A percentile compares a stretch with the other conserved stretches of the same genome.
These are phyloP conservation scores for Berberis vulgaris DNA, from an alignment of 164 flowering plant species.

Conservation along the genomic window DNA sequence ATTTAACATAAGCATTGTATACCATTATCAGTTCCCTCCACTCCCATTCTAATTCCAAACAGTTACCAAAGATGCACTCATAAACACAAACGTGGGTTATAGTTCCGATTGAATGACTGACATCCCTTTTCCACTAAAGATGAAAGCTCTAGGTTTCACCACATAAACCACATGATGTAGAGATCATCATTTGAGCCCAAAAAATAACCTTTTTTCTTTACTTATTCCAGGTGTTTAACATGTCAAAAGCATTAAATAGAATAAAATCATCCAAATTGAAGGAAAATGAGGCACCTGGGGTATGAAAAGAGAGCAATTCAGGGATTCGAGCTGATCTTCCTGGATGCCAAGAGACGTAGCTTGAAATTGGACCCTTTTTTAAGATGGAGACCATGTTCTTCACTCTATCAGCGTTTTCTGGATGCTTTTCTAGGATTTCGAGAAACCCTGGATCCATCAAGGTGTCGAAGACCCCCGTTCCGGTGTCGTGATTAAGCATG, in stretches of 20 bases:
- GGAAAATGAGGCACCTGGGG: constrained; percentile 37
- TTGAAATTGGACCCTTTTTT: constrained; percentile 67
- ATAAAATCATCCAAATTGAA: not conserved
- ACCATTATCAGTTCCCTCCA: too few species aligned
- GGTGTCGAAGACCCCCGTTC: constrained; percentile 72
- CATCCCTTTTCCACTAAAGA: too few species aligned
- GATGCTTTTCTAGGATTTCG: constrained; percentile 78
- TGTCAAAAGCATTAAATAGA: not conserved
- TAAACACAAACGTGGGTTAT: too few species aligned
- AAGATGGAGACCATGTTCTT: constrained; percentile 87
- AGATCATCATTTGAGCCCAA: too few species aligned
- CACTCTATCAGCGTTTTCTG: constrained; percentile 76
- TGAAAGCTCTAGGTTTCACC: too few species aligned
- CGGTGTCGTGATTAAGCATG: constrained; percentile 73
- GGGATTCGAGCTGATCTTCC: constrained; percentile 61
- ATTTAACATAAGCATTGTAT: too few species aligned
- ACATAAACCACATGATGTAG: too few species aligned
- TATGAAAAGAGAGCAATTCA: constrained; percentile 68
- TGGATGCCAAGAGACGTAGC: constrained; percentile 60
- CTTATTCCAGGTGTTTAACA: too few species aligned
- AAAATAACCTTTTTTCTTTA: too few species aligned
- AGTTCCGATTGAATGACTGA: too few species aligned
- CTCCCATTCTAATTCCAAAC: too few species aligned
- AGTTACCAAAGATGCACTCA: too few species aligned
- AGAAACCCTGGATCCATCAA: constrained; percentile 74